Evolutionary conservation across 352 stramenopile genomes (phyloP).

Genomic region (Pythium rhizo-oryzae): DNA sequence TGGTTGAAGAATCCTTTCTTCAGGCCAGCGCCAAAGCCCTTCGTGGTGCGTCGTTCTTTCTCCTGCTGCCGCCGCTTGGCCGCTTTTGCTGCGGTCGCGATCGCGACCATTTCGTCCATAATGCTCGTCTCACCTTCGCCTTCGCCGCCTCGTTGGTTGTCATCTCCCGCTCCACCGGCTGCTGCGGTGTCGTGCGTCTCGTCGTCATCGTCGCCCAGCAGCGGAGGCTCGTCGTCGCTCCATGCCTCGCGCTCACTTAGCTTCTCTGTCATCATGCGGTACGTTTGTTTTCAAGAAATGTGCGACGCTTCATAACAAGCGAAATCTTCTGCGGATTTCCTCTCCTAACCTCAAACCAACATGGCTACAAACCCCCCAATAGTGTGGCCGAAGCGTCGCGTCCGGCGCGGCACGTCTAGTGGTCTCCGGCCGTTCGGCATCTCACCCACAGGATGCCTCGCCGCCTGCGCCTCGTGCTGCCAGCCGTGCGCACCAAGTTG

Average conservation of each 20-base stretch:
- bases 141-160: slow-evolving; percentile 39
- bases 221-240: slow-evolving; percentile 55
- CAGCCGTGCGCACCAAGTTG: slow-evolving; percentile 1
- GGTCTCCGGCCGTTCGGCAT: no score
- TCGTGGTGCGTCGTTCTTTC: slow-evolving; percentile 40
- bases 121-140: slow-evolving; percentile 31
- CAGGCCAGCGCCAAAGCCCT: slow-evolving; percentile 60
- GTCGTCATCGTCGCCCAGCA: slow-evolving; percentile 29
- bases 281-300: background rate
- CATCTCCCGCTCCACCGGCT: background rate
- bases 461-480: slow-evolving; percentile 8
- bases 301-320: slow-evolving; percentile 13
- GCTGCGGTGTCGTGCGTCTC: background rate
- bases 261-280: background rate
- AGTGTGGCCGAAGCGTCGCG: background rate
- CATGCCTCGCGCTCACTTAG: slow-evolving; percentile 2
- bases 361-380: background rate
- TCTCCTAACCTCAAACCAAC: background rate
- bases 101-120: slow-evolving; percentile 79
- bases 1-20: slow-evolving; percentile 72
- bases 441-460: background rate
- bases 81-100: slow-evolving; percentile 56
- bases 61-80: slow-evolving; percentile 49
- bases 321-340: background rate
- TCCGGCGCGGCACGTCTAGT: background rate